These are phyloP conservation scores for Ceraceosorus guamensis DNA, from an alignment of 1,284 basidiomycete species.

Conservation along the genomic window DNA sequence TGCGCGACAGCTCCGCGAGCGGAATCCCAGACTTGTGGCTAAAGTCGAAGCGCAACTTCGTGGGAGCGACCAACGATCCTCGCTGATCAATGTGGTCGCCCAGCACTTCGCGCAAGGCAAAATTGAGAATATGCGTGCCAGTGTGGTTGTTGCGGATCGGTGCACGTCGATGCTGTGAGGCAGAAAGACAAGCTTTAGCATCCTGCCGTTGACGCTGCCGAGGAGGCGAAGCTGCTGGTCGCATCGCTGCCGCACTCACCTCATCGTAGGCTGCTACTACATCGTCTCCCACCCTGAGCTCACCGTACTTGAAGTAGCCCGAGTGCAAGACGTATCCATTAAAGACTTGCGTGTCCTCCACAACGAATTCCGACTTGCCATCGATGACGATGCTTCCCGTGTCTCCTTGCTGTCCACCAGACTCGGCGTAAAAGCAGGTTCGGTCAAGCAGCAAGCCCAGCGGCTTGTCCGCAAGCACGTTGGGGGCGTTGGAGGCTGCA, in stretches of 20 bases:
- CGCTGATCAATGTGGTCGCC: conserved; percentile 97
- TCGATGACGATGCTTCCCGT: conserved; percentile 91
- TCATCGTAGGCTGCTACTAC: conserved; percentile 71
- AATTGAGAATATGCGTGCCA: conserved; percentile 97
- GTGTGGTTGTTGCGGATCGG: conserved; percentile 97
- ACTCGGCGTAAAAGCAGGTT: conserved; percentile 97
- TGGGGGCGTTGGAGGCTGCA: conserved; percentile 60
- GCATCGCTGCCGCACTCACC: background rate
- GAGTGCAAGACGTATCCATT: conserved; percentile 83
- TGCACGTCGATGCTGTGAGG: too few relatives aligned
- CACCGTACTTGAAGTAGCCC: conserved; percentile 72
- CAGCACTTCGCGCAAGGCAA: conserved; percentile 77
- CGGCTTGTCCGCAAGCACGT: conserved; percentile 49
- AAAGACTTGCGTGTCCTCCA: conserved; percentile 81
- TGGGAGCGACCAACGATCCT: conserved; percentile 90
- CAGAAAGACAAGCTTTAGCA: too few relatives aligned
- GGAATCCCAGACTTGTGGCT: conserved; percentile 84
- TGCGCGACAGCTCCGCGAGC: conserved; percentile 66
- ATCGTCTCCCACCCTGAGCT: conserved; percentile 62
- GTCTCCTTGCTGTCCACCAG: conserved; percentile 94
- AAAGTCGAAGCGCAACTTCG: conserved; percentile 95
- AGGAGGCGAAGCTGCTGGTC: too few relatives aligned
- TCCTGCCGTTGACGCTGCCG: too few relatives aligned
- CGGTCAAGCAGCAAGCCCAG: conserved; percentile 86
- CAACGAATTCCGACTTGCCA: conserved; percentile 82